Conservation (phyloP, 2,329 filamentous ascomycete species). For the Fusarium acutatum region DNA sequence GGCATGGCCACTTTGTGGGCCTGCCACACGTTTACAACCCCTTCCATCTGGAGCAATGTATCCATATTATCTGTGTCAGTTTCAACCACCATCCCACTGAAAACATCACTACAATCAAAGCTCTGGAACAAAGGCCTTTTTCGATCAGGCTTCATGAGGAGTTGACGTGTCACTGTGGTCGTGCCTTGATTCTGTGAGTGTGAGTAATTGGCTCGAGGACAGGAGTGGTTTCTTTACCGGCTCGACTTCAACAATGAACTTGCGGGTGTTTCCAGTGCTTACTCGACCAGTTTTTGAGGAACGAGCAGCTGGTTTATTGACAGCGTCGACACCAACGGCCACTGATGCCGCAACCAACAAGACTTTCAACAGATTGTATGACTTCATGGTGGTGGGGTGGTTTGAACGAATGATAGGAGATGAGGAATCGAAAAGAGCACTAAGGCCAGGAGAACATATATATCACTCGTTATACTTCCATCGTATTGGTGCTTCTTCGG, state of each 20-base stretch:
- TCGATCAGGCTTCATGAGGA: slow-evolving; percentile 25
- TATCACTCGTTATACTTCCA: neutral
- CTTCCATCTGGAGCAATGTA: slow-evolving; percentile 43
- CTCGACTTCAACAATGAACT: slow-evolving; percentile 41
- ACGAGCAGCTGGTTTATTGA: neutral
- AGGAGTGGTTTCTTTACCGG: slow-evolving; percentile 25
- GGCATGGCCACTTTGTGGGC: slow-evolving; percentile 40
- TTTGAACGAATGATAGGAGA: neutral
- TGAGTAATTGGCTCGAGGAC: slow-evolving; percentile 15
- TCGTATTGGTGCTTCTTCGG: slow-evolving; percentile 26
- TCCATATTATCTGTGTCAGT: slow-evolving; percentile 46
- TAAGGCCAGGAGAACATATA: slow-evolving; percentile 4
- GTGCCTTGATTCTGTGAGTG: slow-evolving; percentile 19
- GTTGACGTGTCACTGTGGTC: slow-evolving; percentile 32
- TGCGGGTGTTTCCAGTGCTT: slow-evolving; percentile 20
- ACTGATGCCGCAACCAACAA: slow-evolving; percentile 15
- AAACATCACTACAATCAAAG: slow-evolving; percentile 49
- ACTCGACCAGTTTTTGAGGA: neutral
- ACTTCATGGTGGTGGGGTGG: slow-evolving; percentile 24
- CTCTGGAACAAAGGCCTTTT: slow-evolving; percentile 37
- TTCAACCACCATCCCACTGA: slow-evolving; percentile 48
- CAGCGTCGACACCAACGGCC: slow-evolving; percentile 9
- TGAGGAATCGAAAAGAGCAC: neutral
- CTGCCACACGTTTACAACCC: slow-evolving; percentile 51
- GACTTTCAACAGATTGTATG: slow-evolving; percentile 17